phyloP scores from a whole-genome alignment of 1,284 basidiomycete species.

The Trichosporon coremiiforme region DNA sequence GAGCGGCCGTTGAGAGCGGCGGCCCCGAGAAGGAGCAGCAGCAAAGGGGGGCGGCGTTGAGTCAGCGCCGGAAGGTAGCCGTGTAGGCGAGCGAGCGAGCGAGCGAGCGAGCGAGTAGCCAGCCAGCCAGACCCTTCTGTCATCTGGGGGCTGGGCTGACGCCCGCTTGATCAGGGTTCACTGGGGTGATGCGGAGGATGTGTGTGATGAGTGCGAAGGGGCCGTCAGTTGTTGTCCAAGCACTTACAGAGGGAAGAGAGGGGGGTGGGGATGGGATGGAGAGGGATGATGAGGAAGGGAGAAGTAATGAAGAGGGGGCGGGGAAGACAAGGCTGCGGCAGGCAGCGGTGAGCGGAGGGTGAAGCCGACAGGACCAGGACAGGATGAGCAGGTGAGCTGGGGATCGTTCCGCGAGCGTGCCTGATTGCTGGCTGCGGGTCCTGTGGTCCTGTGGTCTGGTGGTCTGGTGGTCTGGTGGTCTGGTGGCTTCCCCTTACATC shows the following conservation, averaged over 20 bases:
- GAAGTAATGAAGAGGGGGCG: background rate
- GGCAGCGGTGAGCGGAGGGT: background rate
- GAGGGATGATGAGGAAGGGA: background rate
- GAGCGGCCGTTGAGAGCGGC: background rate
- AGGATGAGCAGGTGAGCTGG: background rate
- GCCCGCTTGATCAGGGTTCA: background rate
- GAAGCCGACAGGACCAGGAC: background rate
- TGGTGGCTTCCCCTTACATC: background rate
- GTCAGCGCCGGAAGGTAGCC: background rate
- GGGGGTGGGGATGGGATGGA: background rate
- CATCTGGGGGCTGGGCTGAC: background rate
- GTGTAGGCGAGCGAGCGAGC: background rate
- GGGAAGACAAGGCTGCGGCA: background rate
- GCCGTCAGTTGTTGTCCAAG: background rate
- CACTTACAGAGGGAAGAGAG: background rate
- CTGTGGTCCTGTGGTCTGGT: too few relatives aligned
- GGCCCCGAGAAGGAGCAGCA: background rate
- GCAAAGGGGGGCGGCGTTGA: conserved; percentile 1
- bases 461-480: too few relatives aligned
- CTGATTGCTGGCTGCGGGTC: background rate
- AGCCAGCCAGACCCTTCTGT: background rate
- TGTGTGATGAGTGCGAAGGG: background rate
- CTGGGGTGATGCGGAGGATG: background rate
- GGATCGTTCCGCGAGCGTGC: conserved; percentile 8
- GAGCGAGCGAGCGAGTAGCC: background rate